Evolutionary conservation across 768 basidiomycete genomes (phyloP).

Genomic region (Tylopilus sp.): DNA sequence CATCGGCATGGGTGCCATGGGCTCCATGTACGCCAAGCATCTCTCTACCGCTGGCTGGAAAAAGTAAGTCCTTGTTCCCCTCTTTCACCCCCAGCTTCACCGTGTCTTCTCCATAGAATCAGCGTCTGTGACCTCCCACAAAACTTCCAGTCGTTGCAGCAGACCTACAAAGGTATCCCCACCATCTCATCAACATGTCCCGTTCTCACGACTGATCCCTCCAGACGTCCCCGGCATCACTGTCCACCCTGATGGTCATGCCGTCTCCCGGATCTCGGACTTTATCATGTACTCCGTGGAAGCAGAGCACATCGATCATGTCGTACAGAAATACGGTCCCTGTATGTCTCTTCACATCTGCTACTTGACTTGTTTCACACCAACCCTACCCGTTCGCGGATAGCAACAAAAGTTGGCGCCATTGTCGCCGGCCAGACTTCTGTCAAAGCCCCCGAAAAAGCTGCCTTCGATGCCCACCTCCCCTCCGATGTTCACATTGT

Average conservation of each 20-base stretch:
- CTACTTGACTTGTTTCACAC: background rate
- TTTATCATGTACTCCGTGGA: slow-evolving; percentile 96
- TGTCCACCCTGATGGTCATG: slow-evolving; percentile 77
- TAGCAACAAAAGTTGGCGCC: slow-evolving; percentile 90
- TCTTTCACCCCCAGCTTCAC: background rate
- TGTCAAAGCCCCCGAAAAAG: slow-evolving; percentile 91
- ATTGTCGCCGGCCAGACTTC: slow-evolving; percentile 96
- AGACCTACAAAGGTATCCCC: slow-evolving; percentile 56
- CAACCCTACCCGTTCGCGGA: background rate
- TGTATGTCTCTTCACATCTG: slow-evolving; percentile 46
- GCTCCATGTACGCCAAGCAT: slow-evolving; percentile 84
- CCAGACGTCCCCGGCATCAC: slow-evolving; percentile 58
- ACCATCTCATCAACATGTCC: background rate
- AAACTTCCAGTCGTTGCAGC: slow-evolving; percentile 61
- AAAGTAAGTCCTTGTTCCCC: slow-evolving; percentile 45
- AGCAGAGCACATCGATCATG: slow-evolving; percentile 77
- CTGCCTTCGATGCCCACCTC: slow-evolving; percentile 84
- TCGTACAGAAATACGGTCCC: slow-evolving; percentile 90
- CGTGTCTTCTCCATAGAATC: slow-evolving; percentile 51
- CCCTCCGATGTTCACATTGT: slow-evolving; percentile 86
- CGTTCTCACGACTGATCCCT: slow-evolving; percentile 10
- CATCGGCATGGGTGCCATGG: slow-evolving; percentile 99
- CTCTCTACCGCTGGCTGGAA: slow-evolving; percentile 84
- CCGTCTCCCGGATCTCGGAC: slow-evolving; percentile 85
- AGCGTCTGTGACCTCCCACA: slow-evolving; percentile 84